These are phyloP conservation scores for Psilocybe cyanescens DNA, from an alignment of 768 basidiomycete species.

Conservation along the genomic window DNA sequence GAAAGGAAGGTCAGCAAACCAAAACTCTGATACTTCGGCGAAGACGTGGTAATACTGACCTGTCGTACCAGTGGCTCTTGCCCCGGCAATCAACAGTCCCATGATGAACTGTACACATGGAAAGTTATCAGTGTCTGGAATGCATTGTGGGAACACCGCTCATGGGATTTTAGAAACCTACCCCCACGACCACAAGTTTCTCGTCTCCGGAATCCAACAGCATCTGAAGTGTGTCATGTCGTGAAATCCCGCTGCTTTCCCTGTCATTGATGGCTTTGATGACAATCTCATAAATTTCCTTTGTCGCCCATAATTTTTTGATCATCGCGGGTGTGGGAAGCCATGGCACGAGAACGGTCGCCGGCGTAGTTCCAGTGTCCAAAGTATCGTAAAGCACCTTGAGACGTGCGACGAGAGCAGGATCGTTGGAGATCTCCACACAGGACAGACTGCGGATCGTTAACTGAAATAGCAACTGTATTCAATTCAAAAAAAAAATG, in stretches of 20 bases:
- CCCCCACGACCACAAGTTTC: slow-evolving; percentile 68
- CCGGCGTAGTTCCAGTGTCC: slow-evolving; percentile 72
- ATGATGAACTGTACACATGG: slow-evolving; percentile 67
- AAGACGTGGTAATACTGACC: slow-evolving; percentile 38
- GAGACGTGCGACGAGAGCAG: slow-evolving; percentile 61
- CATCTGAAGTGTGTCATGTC: slow-evolving; percentile 75
- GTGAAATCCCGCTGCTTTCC: slow-evolving; percentile 55
- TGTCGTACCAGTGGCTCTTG: slow-evolving; percentile 78
- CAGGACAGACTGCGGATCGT: slow-evolving; percentile 71
- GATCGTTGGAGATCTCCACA: slow-evolving; percentile 71
- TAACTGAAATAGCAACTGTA: slow-evolving; percentile 72
- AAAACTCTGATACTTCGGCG: slow-evolving; percentile 18
- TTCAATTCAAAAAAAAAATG: slow-evolving; percentile 1
- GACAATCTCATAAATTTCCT: slow-evolving; percentile 75
- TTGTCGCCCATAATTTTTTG: slow-evolving; percentile 71
- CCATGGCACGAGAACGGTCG: slow-evolving; percentile 77
- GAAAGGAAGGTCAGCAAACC: slow-evolving; percentile 14
- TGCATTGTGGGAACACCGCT: slow-evolving; percentile 19
- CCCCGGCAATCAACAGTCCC: slow-evolving; percentile 81
- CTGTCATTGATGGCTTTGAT: slow-evolving; percentile 25
- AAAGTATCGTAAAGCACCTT: slow-evolving; percentile 69
- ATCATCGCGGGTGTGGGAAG: slow-evolving; percentile 75
- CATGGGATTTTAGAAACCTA: slow-evolving; percentile 36
- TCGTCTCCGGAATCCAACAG: slow-evolving; percentile 75
- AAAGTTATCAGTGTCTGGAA: slow-evolving; percentile 20